These are phyloP conservation scores for Penicillium sp. DNA, from an alignment of 2,329 filamentous ascomycete species.

Conservation along the genomic window DNA sequence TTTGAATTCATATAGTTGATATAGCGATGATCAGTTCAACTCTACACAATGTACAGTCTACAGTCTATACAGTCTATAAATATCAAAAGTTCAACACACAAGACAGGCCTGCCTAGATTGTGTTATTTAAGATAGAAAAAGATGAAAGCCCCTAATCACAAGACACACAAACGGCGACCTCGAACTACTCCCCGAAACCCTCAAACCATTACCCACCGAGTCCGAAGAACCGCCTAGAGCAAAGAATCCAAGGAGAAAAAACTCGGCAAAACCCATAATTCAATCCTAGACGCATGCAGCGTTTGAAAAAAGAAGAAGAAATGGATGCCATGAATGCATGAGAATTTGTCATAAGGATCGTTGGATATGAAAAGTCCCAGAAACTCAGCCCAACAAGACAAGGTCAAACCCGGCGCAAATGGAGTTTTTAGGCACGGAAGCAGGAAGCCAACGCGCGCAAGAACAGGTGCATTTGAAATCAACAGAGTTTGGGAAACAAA, in stretches of 20 bases:
- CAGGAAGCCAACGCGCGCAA: slow-evolving; percentile 13
- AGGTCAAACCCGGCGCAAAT: slow-evolving; percentile 3
- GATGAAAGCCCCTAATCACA: slow-evolving; percentile 5
- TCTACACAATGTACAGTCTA: not conserved
- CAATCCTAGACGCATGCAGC: slow-evolving; percentile 1
- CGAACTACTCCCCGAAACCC: slow-evolving; percentile 1
- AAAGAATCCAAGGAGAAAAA: not conserved
- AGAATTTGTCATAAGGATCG: slow-evolving; percentile 34
- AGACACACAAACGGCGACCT: not conserved
- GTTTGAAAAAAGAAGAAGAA: slow-evolving; percentile 14
- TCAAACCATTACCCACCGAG: not conserved
- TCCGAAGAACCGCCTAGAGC: not conserved
- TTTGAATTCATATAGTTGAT: not conserved
- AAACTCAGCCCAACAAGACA: slow-evolving; percentile 19
- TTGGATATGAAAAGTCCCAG: slow-evolving; percentile 30
- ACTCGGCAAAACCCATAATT: slow-evolving; percentile 1
- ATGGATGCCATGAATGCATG: slow-evolving; percentile 34
- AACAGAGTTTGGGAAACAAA: slow-evolving; percentile 16
- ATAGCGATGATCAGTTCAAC: not conserved
- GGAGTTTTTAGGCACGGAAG: slow-evolving; percentile 5
- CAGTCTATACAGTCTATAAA: not conserved
- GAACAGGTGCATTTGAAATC: slow-evolving; percentile 11
- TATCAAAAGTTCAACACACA: not conserved
- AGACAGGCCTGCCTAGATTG: slow-evolving; percentile 21
- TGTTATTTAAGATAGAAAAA: slow-evolving; percentile 17